Evolutionary conservation across 2,329 filamentous ascomycete genomes (phyloP), one percentile per base, ranked within the genome.

Genomic region (Alternaria consortialis): DNA sequence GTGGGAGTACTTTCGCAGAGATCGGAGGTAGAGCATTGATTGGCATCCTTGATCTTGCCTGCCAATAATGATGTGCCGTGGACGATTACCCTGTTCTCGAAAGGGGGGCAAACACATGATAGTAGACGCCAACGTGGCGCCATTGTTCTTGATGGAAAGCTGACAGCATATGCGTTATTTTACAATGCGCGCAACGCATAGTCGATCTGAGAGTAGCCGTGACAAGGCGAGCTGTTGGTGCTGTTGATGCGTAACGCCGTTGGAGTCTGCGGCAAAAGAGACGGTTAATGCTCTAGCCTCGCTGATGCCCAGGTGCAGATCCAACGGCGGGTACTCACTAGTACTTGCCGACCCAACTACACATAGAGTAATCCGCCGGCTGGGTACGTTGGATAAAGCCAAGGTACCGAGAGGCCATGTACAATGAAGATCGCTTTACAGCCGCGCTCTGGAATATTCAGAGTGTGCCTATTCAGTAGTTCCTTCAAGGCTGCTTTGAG

Each of bases 401-500:
- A 48, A 48, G 46, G 7, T 48, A 48, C 31, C 46, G 46, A 48
- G 46, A 48, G 13, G 46, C 17, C 46, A 12, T 36, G 46, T 34
- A 23, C 9, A 20, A 25, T 23, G 46, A 36, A 9, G 31, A 48
- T 48, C 31, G 46, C 46, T 48, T 36, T 23, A 6, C 7, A 34
- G 17, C 13, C 29, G 46, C 12, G 5, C 20, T 36, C 46, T 48
- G 12, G 31, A 34, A 34, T 36, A 6, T 23, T 34, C 31, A 20
- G 17, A 13, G n/a, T 47, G 9, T 47, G 25, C n/a, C 44, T n/a
- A 32, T 5, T 20, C 8, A 7, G 27, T 32, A 31, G n/a, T 31
- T 32, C n/a, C n/a, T 17, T 7, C 17, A 20, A 2, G 20, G 20
- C 20, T 20, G 4, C 11, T 25, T 25, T 9, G n/a, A 17, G 27